Evolutionary conservation across 495 filamentous ascomycete species (phyloP).

Genomic region (Venustampulla echinocandica): DNA sequence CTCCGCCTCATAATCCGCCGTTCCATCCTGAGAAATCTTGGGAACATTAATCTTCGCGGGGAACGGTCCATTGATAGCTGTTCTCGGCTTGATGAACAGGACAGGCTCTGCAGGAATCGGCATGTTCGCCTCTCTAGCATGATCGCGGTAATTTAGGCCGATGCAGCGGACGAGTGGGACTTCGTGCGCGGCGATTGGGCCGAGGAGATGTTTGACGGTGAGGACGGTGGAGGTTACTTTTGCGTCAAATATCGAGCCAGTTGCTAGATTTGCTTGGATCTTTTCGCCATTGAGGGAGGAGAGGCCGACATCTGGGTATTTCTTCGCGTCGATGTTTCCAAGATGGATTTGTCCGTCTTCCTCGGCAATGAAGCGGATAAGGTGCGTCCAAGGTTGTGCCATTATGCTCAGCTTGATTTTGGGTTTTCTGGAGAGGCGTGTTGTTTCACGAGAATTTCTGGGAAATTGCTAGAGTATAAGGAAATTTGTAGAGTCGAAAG

Average conservation of each 20-base stretch:
- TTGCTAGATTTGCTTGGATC: slow-evolving; percentile 29
- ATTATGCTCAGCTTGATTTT: too few relatives aligned
- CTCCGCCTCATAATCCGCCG: slow-evolving; percentile 42
- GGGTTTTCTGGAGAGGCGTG: too few relatives aligned
- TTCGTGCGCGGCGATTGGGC: background rate
- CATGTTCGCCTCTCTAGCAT: slow-evolving; percentile 30
- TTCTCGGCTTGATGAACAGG: slow-evolving; percentile 40
- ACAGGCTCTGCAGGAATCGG: slow-evolving; percentile 32
- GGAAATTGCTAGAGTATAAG: too few relatives aligned
- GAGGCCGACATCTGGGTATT: slow-evolving; percentile 31
- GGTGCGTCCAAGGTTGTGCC: slow-evolving; percentile 37
- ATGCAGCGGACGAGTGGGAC: slow-evolving; percentile 35
- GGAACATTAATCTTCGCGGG: slow-evolving; percentile 37
- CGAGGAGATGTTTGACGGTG: slow-evolving; percentile 8
- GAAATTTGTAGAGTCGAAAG: too few relatives aligned
- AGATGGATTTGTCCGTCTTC: slow-evolving; percentile 34
- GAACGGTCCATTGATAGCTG: slow-evolving; percentile 34
- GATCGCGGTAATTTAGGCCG: slow-evolving; percentile 39
- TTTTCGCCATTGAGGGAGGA: slow-evolving; percentile 27
- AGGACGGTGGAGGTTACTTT: slow-evolving; percentile 26
- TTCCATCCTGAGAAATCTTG: slow-evolving; percentile 34
- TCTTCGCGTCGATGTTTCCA: slow-evolving; percentile 31
- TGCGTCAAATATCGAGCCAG: slow-evolving; percentile 33
- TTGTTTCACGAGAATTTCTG: too few relatives aligned
- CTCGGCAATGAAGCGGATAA: slow-evolving; percentile 39